These are phyloP conservation scores for Pulveroboletus sp. DNA, from an alignment of 768 basidiomycete species.

Conservation along the genomic window DNA sequence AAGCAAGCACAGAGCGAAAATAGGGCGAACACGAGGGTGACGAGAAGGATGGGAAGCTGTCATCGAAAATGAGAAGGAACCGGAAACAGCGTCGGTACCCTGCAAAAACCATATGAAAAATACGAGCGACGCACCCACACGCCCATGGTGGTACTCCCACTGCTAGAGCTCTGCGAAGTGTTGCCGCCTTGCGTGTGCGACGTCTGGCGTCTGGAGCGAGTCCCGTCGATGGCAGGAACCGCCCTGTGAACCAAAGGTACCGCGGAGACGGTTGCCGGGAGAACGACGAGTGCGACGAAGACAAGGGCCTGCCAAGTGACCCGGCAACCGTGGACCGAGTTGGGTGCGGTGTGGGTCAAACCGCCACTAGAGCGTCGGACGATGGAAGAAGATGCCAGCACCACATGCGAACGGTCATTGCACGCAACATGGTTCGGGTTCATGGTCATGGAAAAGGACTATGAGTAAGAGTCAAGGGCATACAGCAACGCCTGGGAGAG, in stretches of 20 bases:
- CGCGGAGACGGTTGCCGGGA: constrained; percentile 4
- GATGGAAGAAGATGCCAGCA: constrained; percentile 1
- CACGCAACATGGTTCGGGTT: not conserved
- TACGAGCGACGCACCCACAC: constrained; percentile 24
- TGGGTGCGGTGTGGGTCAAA: not conserved
- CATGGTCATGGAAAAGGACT: constrained; percentile 4
- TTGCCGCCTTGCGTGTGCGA: not conserved
- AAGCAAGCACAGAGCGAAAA: constrained; percentile 21
- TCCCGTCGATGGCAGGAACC: not conserved
- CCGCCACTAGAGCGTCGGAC: constrained; percentile 11
- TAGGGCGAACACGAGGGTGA: constrained; percentile 20
- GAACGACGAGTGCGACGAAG: constrained; percentile 1
- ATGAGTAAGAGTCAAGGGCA: not conserved
- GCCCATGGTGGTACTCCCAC: constrained; percentile 12
- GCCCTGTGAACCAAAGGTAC: no score
- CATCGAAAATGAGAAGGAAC: no score
- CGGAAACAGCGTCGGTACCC: not conserved
- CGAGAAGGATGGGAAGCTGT: constrained; percentile 28
- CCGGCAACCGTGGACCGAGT: not conserved
- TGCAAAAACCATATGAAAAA: not conserved
- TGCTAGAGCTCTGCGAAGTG: not conserved
- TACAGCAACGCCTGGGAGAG: not conserved
- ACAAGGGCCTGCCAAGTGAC: constrained; percentile 3
- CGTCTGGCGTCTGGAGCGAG: not conserved
- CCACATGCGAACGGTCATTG: not conserved